Percentiles rank a stretch among this genome's conserved stretches.
Evolutionary conservation across 176 grass and related monocot species (phyloP).

Genomic region (Hsuehochloa calcarea): DNA sequence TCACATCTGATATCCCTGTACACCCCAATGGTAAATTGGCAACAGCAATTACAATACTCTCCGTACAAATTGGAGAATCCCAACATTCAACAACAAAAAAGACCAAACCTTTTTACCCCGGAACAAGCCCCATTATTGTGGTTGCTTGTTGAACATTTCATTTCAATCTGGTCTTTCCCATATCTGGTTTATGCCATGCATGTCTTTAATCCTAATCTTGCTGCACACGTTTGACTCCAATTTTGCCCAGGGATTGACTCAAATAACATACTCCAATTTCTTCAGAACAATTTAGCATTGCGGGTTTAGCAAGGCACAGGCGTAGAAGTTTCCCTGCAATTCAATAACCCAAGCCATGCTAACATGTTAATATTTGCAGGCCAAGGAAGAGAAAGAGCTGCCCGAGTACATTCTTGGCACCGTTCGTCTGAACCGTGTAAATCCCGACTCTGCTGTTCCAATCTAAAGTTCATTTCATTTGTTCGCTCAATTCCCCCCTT

Average conservation of each 20-base stretch:
- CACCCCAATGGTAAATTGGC: constrained; percentile 1
- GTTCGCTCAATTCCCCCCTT: background rate
- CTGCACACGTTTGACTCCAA: background rate
- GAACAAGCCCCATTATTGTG: background rate
- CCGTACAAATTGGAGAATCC: background rate
- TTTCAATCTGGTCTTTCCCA: constrained; percentile 4
- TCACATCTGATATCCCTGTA: background rate
- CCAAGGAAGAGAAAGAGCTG: constrained; percentile 83
- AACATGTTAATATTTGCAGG: constrained; percentile 55
- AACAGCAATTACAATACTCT: background rate
- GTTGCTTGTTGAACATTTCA: background rate
- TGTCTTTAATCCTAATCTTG: background rate
- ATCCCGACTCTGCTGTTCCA: constrained; percentile 49
- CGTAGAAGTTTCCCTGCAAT: background rate
- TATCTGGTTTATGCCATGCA: background rate
- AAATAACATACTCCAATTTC: background rate
- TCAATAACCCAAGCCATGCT: constrained; percentile 3
- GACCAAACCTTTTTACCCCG: background rate
- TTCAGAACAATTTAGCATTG: background rate
- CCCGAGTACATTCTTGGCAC: constrained; percentile 96
- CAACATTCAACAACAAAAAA: background rate
- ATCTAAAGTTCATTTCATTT: constrained; percentile 38
- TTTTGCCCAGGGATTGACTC: background rate
- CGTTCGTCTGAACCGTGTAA: constrained; percentile 70
- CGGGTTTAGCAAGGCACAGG: background rate